Percentiles rank a stretch among this genome's conserved stretches.
Evolutionary conservation across 345 rosid species (phyloP).

Genomic region (Syzygium oleosum): DNA sequence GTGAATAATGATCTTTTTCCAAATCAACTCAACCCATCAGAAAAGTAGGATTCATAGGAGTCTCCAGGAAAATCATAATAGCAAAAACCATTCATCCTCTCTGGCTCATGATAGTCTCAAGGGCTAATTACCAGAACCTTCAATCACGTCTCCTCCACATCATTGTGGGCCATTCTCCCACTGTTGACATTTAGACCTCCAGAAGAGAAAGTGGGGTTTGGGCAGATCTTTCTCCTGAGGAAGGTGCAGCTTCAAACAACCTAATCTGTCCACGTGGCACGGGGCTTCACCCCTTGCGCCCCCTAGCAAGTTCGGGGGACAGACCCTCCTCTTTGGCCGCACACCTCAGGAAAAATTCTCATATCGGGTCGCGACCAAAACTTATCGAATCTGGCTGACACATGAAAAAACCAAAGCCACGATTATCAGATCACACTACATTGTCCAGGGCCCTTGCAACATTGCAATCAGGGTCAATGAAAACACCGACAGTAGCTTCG

Average conservation of each 20-base stretch:
- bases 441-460: not conserved
- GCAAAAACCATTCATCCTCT: not conserved
- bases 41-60: not conserved
- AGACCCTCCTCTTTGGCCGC: not conserved
- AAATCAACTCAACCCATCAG: not conserved
- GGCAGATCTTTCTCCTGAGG: not conserved
- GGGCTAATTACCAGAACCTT: not conserved
- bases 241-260: not conserved
- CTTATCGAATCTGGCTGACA: not conserved
- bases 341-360: not conserved
- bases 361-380: not conserved
- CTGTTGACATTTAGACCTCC: not conserved
- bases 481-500: not conserved
- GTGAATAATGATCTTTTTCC: not conserved
- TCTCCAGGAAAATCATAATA: not conserved
- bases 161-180: not conserved
- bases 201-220: not conserved
- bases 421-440: not conserved
- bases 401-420: not conserved
- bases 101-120: not conserved
- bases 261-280: not conserved
- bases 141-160: not conserved
- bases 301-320: not conserved
- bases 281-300: fast-evolving
- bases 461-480: not conserved